phyloP scores from a whole-genome alignment of 495 filamentous ascomycete species.

The Cenococcum geophilum region DNA sequence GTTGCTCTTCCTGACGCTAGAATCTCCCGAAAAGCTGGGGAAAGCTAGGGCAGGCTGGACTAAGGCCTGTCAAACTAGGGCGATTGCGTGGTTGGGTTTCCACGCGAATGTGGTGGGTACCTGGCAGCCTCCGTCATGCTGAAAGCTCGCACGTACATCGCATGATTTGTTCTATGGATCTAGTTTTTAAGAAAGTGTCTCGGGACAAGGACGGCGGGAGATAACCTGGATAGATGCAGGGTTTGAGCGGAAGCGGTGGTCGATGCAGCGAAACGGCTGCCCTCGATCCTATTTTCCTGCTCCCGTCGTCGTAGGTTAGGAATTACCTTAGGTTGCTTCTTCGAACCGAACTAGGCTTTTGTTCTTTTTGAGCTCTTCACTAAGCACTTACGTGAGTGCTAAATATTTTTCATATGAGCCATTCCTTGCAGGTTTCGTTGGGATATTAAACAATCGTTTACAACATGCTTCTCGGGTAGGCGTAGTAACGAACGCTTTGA shows the following conservation, averaged over 20 bases:
- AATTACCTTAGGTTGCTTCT: slow-evolving; percentile 2
- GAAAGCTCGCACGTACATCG: slow-evolving; percentile 7
- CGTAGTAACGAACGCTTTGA: slow-evolving; percentile 21
- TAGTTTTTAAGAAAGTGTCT: background rate
- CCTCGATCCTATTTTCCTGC: slow-evolving; percentile 29
- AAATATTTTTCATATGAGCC: no score
- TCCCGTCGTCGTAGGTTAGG: slow-evolving; percentile 10
- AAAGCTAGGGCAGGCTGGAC: background rate
- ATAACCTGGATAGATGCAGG: slow-evolving; percentile 21
- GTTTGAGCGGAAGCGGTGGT: slow-evolving; percentile 22
- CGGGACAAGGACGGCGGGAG: slow-evolving; percentile 4
- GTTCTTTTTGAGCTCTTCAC: slow-evolving; percentile 1
- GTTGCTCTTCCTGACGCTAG: background rate
- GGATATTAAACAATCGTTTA: slow-evolving; percentile 20
- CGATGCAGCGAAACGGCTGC: slow-evolving; percentile 24
- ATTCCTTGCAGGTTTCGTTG: background rate
- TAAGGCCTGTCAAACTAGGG: slow-evolving; percentile 10
- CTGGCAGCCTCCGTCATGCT: slow-evolving; percentile 10
- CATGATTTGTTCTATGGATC: slow-evolving; percentile 11
- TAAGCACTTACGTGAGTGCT: background rate
- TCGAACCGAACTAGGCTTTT: slow-evolving; percentile 12
- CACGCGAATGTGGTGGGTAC: background rate
- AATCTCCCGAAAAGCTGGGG: slow-evolving; percentile 7
- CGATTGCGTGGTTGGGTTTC: slow-evolving; percentile 9
- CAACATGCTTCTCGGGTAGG: slow-evolving; percentile 25